Conservation (phyloP, 2,329 filamentous ascomycete genomes). For the Calycina herbarum region DNA sequence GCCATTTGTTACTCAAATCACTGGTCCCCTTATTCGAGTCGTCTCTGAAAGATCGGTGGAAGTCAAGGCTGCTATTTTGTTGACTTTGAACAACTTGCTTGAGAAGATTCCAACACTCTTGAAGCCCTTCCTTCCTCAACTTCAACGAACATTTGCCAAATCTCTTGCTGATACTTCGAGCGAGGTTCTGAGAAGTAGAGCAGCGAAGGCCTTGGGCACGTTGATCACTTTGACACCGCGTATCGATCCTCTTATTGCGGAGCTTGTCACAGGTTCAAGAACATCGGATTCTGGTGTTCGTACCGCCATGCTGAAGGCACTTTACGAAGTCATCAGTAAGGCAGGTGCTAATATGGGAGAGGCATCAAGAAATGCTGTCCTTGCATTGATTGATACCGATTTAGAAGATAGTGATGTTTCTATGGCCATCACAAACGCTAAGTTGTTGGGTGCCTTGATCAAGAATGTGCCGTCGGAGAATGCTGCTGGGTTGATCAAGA, state of each 20-base stretch:
- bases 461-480: constrained; percentile 78
- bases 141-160: constrained; percentile 96
- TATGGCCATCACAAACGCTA: constrained; percentile 88
- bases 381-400: constrained; percentile 86
- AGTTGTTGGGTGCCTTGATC: constrained; percentile 83
- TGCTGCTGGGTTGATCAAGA: constrained; percentile 60
- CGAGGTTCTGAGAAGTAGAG: constrained; percentile 80
- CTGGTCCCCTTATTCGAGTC: constrained; percentile 94
- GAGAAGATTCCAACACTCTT: constrained; percentile 96
- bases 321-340: constrained; percentile 96
- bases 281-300: constrained; percentile 83
- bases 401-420: constrained; percentile 70
- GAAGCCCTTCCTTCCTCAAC: constrained; percentile 94
- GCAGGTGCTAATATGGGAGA: constrained; percentile 95
- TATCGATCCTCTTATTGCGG: constrained; percentile 88
- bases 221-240: constrained; percentile 93
- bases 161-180: constrained; percentile 91
- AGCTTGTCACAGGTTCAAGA: constrained; percentile 94
- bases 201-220: constrained; percentile 91
- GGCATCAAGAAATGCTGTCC: constrained; percentile 78
- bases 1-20: constrained; percentile 96
- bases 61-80: constrained; percentile 90
- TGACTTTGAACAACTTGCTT: constrained; percentile 90
- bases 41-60: constrained; percentile 95
- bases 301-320: constrained; percentile 93